phyloP scores from a whole-genome alignment of 306 rosid species.

The Inga leiocalycina region DNA sequence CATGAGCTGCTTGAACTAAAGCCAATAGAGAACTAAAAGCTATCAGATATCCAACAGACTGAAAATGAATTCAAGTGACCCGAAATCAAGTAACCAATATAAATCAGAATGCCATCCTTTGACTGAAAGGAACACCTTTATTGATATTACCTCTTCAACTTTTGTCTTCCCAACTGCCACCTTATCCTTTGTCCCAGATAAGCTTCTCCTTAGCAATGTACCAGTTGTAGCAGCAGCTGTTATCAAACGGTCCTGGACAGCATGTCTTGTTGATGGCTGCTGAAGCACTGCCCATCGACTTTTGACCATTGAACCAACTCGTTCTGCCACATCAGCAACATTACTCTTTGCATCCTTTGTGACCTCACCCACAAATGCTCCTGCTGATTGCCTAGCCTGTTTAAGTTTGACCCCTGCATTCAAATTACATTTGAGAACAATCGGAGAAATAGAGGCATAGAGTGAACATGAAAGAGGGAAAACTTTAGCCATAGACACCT shows the following conservation, averaged over 20 bases:
- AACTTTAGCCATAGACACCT: constrained; percentile 46
- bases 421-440: constrained; percentile 25
- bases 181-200: constrained; percentile 87
- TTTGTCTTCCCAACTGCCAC: constrained; percentile 79
- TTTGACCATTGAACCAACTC: constrained; percentile 77
- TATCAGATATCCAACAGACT: constrained; percentile 14
- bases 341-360: constrained; percentile 90
- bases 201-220: constrained; percentile 70
- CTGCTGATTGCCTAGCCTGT: constrained; percentile 90
- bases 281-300: constrained; percentile 85
- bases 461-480: constrained; percentile 18
- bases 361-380: constrained; percentile 85
- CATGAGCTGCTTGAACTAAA: constrained; percentile 2
- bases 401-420: constrained; percentile 80
- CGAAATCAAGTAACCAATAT: constrained; percentile 3
- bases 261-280: constrained; percentile 90
- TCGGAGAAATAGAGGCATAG: constrained; percentile 20
- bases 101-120: constrained; percentile 17
- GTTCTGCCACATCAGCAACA: constrained; percentile 74
- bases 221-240: constrained; percentile 92
- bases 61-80: constrained; percentile 4
- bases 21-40: constrained; percentile 8
- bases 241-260: constrained; percentile 86
- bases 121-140: not conserved
- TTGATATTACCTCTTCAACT: constrained; percentile 86